Percentiles rank a stretch among this genome's conserved stretches.
These are phyloP conservation scores for Fusarium irregulare DNA, from an alignment of 2,329 filamentous ascomycete species.

Conservation along the genomic window DNA sequence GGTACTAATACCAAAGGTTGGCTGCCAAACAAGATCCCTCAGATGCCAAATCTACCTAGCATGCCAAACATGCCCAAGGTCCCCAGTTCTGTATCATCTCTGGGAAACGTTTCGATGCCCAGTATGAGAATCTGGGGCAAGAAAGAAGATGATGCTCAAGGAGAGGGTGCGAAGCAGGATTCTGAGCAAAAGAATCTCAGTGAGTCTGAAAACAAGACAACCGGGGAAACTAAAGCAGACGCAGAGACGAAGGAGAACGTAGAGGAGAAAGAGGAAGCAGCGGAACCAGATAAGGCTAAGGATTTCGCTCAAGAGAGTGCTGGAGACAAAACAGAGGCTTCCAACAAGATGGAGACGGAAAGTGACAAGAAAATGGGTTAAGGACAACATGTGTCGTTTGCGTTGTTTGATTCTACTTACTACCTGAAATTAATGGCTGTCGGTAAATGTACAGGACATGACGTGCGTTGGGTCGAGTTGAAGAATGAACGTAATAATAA, in stretches of 20 bases:
- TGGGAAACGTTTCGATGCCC: slow-evolving; percentile 49
- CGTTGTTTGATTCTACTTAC: not conserved
- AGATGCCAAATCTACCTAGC: slow-evolving; percentile 50
- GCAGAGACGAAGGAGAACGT: not conserved
- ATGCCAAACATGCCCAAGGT: slow-evolving; percentile 49
- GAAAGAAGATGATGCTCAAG: slow-evolving; percentile 24
- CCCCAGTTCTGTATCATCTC: slow-evolving; percentile 44
- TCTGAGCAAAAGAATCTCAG: not conserved
- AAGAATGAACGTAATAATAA: not conserved
- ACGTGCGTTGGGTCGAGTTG: not conserved
- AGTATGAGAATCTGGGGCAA: slow-evolving; percentile 49
- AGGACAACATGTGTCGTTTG: too few species aligned
- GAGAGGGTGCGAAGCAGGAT: not conserved
- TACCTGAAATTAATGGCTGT: not conserved
- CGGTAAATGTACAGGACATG: not conserved
- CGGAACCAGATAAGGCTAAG: rapidly evolving
- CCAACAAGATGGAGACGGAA: not conserved
- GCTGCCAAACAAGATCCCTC: slow-evolving; percentile 57
- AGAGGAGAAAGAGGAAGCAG: not conserved
- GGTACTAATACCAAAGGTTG: slow-evolving; percentile 58
- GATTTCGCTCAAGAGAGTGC: not conserved
- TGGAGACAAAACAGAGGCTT: not conserved
- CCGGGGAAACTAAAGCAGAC: not conserved
- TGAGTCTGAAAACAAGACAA: not conserved
- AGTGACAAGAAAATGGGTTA: slow-evolving; percentile 1